A percentile compares a stretch with the other conserved stretches of the same genome.
Conservation (phyloP, 495 filamentous ascomycete genomes). For the Aspergillus conjunctus region DNA sequence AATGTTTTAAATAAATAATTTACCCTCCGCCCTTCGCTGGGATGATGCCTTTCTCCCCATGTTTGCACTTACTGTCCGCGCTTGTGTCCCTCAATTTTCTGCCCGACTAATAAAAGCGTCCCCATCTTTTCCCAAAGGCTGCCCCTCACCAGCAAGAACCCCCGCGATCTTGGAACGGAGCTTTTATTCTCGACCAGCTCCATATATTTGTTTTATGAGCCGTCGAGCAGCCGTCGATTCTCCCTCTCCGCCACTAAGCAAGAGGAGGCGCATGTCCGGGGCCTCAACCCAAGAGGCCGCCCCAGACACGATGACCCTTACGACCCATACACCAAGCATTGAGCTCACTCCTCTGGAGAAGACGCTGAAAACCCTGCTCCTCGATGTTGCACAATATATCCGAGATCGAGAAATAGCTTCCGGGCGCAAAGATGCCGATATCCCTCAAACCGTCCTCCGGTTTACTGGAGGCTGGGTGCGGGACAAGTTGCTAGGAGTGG, state of each 20-base stretch:
- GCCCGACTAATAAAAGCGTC: conserved; percentile 6
- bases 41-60: conserved; percentile 14
- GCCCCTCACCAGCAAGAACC: conserved; percentile 12
- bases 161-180: neutral
- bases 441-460: conserved; percentile 56
- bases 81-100: conserved; percentile 2
- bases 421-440: conserved; percentile 34
- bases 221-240: conserved; percentile 24
- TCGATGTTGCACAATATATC: conserved; percentile 73
- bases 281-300: conserved; percentile 19
- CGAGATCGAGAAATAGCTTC: conserved; percentile 50
- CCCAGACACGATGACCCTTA: conserved; percentile 28
- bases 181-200: neutral
- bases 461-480: conserved; percentile 99
- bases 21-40: conserved; percentile 13
- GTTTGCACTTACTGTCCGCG: conserved; percentile 11
- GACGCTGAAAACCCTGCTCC: conserved; percentile 67
- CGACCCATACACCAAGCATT: conserved; percentile 41
- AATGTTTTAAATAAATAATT: neutral
- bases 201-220: conserved; percentile 34
- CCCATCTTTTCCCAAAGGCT: conserved; percentile 10
- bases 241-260: conserved; percentile 32
- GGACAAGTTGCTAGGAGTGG: conserved; percentile 84
- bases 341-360: conserved; percentile 67
- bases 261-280: conserved; percentile 39